Conservation (phyloP, 441 rosid genomes). For the Raphanus hybrid region DNA sequence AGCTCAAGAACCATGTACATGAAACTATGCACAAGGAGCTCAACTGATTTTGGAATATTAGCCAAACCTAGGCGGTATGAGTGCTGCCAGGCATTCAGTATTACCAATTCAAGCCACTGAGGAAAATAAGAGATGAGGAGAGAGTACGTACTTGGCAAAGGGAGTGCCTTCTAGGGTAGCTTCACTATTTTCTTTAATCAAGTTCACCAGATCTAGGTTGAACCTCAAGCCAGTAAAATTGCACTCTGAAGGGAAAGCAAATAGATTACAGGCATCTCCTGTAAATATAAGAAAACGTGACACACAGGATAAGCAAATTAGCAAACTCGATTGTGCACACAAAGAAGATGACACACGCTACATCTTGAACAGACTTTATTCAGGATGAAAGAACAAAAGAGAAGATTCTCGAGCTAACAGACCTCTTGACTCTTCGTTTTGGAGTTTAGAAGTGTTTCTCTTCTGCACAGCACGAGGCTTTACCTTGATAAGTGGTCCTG, state of each 20-base stretch:
- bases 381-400: constrained; percentile 14
- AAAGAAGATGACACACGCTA: constrained; percentile 8
- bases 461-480: constrained; percentile 60
- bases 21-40: constrained; percentile 5
- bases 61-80: constrained; percentile 9
- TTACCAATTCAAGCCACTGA: constrained; percentile 15
- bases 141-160: constrained; percentile 56
- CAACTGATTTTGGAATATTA: background rate
- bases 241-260: constrained; percentile 97
- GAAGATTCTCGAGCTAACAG: constrained; percentile 21
- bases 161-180: constrained; percentile 59
- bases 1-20: constrained; percentile 1
- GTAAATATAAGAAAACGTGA: constrained; percentile 38
- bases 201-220: constrained; percentile 74
- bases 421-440: constrained; percentile 55
- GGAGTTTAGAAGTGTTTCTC: constrained; percentile 52
- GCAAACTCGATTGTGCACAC: background rate
- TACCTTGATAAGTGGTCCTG: constrained; percentile 47
- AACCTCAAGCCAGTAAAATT: constrained; percentile 95
- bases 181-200: constrained; percentile 64
- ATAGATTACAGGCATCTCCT: constrained; percentile 78
- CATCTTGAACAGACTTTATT: constrained; percentile 16
- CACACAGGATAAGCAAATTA: constrained; percentile 15
- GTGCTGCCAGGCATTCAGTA: background rate
- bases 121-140: constrained; percentile 22